These are phyloP conservation scores for Phytopythium chamaehyphon DNA, from an alignment of 352 stramenopile species.

Conservation along the genomic window DNA sequence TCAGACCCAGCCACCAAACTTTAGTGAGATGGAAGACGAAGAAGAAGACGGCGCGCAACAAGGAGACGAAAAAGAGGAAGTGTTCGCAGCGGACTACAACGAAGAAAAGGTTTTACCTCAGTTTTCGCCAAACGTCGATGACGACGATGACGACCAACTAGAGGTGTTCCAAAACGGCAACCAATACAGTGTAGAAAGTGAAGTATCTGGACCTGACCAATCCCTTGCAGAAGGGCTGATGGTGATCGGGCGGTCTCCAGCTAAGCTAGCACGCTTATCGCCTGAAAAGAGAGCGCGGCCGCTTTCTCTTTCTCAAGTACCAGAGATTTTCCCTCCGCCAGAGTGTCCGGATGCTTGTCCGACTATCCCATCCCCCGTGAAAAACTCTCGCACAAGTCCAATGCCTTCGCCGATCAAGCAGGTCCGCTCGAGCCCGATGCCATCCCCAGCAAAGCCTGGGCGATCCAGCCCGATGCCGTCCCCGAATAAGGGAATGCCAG, in stretches of 20 bases:
- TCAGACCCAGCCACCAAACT: conserved; percentile 5
- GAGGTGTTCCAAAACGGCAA: conserved; percentile 39
- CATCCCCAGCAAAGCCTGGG: background rate
- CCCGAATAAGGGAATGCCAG: background rate
- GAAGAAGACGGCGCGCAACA: conserved; percentile 1
- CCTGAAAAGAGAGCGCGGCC: conserved; percentile 3
- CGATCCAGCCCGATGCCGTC: background rate
- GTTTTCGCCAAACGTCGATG: conserved; percentile 3
- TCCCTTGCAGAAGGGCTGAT: conserved; percentile 21
- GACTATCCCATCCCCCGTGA: background rate
- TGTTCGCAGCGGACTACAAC: conserved; percentile 20
- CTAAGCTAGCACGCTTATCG: conserved; percentile 13
- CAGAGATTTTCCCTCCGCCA: background rate
- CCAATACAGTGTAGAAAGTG: background rate
- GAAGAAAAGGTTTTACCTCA: background rate
- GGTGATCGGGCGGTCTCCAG: conserved; percentile 31
- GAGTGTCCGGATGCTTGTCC: background rate
- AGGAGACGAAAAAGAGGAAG: conserved; percentile 9
- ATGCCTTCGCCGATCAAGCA: background rate
- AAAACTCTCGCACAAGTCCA: background rate
- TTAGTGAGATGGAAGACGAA: conserved; percentile 7
- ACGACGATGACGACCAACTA: conserved; percentile 33
- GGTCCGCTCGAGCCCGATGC: too few relatives aligned
- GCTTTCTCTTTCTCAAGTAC: background rate
- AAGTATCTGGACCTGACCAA: background rate